Evolutionary conservation across 2,329 filamentous ascomycete species (phyloP).

Genomic region (Atkinsonella hypoxylon): DNA sequence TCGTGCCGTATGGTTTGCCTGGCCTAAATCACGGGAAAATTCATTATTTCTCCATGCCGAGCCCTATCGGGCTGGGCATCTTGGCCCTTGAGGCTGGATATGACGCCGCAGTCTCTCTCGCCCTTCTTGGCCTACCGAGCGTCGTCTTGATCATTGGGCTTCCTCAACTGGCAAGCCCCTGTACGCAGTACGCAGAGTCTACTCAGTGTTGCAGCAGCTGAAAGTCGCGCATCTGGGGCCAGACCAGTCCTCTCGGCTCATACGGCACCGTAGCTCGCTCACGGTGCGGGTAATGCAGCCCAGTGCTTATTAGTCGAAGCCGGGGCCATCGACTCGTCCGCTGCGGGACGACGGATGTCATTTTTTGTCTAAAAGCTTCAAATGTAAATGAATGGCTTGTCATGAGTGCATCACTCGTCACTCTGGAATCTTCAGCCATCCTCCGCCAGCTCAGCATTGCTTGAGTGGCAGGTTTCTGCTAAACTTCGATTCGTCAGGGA

Average conservation of each 20-base stretch:
- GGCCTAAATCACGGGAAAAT: neutral
- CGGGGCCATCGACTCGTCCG: neutral
- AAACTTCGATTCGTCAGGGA: too few relatives aligned
- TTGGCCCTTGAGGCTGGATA: neutral
- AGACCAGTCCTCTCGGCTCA: slow-evolving; percentile 2
- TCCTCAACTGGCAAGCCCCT: neutral
- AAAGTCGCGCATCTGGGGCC: neutral
- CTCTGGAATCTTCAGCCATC: neutral
- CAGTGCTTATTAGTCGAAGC: neutral
- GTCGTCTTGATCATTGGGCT: neutral
- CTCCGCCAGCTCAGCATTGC: neutral
- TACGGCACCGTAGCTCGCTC: neutral
- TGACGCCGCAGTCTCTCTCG: neutral
- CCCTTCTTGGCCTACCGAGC: neutral
- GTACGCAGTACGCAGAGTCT: neutral
- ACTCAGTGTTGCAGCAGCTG: neutral
- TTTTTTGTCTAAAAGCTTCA: neutral
- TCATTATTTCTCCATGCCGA: neutral
- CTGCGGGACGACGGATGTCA: neutral
- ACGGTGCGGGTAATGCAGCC: neutral
- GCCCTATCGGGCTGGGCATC: neutral
- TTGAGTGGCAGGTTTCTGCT: too few relatives aligned
- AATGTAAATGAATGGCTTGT: neutral
- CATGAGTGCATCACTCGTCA: neutral
- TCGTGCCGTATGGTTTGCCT: too few relatives aligned